Evolutionary conservation across 1,139 yeast species (phyloP).

Genomic region (Magnusiomyces paraingens): DNA sequence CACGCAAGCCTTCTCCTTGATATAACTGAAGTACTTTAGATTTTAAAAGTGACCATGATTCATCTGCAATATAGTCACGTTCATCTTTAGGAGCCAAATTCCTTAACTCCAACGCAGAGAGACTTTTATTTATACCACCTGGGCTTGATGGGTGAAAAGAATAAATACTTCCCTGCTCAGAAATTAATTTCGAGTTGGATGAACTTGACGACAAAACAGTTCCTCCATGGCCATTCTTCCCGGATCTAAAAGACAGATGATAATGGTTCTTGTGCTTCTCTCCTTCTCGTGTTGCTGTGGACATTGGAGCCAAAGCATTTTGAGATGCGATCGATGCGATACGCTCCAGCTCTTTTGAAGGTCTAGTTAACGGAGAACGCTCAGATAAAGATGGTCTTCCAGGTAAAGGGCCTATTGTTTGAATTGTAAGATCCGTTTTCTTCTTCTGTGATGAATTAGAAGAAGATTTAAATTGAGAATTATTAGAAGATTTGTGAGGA

Average conservation of each 20-base stretch:
- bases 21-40: conserved; percentile 43
- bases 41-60: conserved; percentile 44
- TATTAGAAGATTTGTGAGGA: conserved; percentile 16
- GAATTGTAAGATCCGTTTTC: conserved; percentile 32
- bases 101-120: conserved; percentile 32
- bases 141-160: conserved; percentile 41
- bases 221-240: conserved; percentile 36
- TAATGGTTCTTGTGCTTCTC: conserved; percentile 27
- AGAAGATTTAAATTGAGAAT: conserved; percentile 17
- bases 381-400: conserved; percentile 33
- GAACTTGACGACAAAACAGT: conserved; percentile 41
- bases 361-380: conserved; percentile 38
- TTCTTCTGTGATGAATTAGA: conserved; percentile 20
- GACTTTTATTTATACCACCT: conserved; percentile 29
- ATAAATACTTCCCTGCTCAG: conserved; percentile 40
- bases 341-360: conserved; percentile 40
- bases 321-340: conserved; percentile 37
- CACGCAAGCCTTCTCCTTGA: conserved; percentile 41
- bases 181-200: conserved; percentile 42
- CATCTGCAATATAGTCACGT: conserved; percentile 42
- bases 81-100: conserved; percentile 37
- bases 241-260: conserved; percentile 36
- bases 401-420: conserved; percentile 24
- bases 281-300: conserved; percentile 14
- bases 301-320: conserved; percentile 20